Percentiles rank a stretch among this genome's conserved stretches.
These are phyloP conservation scores for Populus euphratica DNA, from an alignment of 345 rosid genomes.

Conservation along the genomic window DNA sequence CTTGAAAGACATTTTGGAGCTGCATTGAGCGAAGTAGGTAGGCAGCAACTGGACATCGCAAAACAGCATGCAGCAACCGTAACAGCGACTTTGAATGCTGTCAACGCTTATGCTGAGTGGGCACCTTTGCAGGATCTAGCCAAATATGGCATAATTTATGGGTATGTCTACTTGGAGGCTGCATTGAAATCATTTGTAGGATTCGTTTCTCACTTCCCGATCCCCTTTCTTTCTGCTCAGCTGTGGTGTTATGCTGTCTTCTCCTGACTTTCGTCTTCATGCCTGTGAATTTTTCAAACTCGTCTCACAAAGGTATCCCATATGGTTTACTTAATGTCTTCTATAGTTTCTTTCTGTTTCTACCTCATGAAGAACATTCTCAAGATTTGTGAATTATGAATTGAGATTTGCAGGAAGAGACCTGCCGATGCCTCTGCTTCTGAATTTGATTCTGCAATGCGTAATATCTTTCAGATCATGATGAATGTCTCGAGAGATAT, in stretches of 20 bases:
- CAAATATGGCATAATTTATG: conserved; percentile 77
- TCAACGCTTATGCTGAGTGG: conserved; percentile 95
- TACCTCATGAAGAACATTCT: background rate
- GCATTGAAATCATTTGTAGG: conserved; percentile 10
- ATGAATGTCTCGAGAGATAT: conserved; percentile 73
- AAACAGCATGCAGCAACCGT: conserved; percentile 88
- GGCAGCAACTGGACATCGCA: conserved; percentile 65
- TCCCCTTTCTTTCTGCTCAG: conserved; percentile 33
- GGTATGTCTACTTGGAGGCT: conserved; percentile 43
- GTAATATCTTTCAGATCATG: conserved; percentile 65
- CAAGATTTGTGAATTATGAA: conserved; percentile 16
- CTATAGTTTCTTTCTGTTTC: conserved; percentile 2
- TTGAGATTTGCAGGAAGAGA: conserved; percentile 63
- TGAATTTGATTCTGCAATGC: conserved; percentile 77
- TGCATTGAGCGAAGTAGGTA: conserved; percentile 57
- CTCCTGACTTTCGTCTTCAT: conserved; percentile 85
- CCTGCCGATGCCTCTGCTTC: conserved; percentile 61
- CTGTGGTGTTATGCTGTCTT: conserved; percentile 74
- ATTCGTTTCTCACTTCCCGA: conserved; percentile 12
- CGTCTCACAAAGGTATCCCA: conserved; percentile 60
- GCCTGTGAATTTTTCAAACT: conserved; percentile 93
- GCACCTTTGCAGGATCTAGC: conserved; percentile 88
- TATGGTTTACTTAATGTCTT: conserved; percentile 1
- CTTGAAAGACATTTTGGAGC: conserved; percentile 84
- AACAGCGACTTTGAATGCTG: conserved; percentile 72